Evolutionary conservation across 140 eudicot genomes (phyloP), one percentile per base, ranked within the genome.

Genomic region (Flaveria floridana): DNA sequence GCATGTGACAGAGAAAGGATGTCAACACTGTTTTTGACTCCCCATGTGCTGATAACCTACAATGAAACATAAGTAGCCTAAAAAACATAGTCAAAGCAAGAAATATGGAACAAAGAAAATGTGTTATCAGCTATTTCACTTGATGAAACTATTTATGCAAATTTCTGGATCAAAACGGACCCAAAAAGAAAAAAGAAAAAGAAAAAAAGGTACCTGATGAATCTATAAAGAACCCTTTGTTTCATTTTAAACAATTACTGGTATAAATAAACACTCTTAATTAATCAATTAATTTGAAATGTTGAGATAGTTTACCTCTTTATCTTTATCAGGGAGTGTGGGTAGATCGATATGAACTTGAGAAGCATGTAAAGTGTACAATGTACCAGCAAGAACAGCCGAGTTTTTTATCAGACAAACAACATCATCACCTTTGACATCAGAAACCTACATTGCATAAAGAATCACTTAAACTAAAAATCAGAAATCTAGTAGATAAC

Each of bases 11-110:
- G 76, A 15, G 96, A 89, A 20, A 89, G 92, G 63, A 89, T 80
- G 80, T 89, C 92, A 65, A 89, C 87, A 52, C 82, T 81, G 82
- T 89, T 89, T 70, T 81, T 82, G 25, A 84, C 84, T 58, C 92
- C 96, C 96, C 96, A 89, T 21, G 92, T 84, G 92, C 88, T 87
- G 23, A 89, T 86, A 64, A 83, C 90, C 92, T 89, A 69, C 65
- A 67, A 20, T 47, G 15, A 58, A 71, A 18, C 44, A 47, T 2
- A 37, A 77, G 65, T 19, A 30, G 42, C 18, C 26, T 39, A 23
- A 59, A 68, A 68, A 65, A 39, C 57, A 37, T 69, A 4, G 68
- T 67, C 9, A 76, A 55, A 23, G 9, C 58, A 76, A 67, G 9
- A 37, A 41, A 71, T 57, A 68, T 37, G 13, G 12, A 64, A 72